Conservation (phyloP, 1,284 basidiomycete species). For the Mycena sp. region DNA sequence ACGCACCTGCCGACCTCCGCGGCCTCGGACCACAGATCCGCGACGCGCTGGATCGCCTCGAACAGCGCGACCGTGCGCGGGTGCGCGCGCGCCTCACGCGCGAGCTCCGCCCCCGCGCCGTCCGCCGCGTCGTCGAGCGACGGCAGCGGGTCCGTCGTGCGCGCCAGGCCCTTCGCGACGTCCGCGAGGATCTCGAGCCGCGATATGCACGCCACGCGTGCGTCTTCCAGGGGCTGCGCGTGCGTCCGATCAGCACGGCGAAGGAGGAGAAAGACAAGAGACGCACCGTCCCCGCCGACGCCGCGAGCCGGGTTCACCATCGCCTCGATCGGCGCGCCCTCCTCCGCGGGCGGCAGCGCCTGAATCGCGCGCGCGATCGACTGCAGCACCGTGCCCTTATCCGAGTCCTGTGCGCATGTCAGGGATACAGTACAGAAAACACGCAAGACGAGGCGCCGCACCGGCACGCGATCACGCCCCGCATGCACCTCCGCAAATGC, state of each 20-base stretch:
- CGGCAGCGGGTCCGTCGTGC: slow-evolving; percentile 66
- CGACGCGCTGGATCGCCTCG: slow-evolving; percentile 65
- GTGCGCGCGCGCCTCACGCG: slow-evolving; percentile 72
- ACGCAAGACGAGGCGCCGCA: too few relatives aligned
- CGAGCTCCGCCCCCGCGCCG: slow-evolving; percentile 59
- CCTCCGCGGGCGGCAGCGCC: too few relatives aligned
- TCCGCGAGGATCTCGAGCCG: slow-evolving; percentile 86
- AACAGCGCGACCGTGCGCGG: slow-evolving; percentile 70
- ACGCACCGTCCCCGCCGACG: slow-evolving; percentile 64
- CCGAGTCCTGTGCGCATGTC: too few relatives aligned
- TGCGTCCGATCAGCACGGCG: not conserved
- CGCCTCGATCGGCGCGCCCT: too few relatives aligned
- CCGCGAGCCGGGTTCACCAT: slow-evolving; percentile 82
- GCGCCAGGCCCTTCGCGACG: slow-evolving; percentile 85
- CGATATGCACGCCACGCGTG: slow-evolving; percentile 64
- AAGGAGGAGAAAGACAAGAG: slow-evolving; percentile 20
- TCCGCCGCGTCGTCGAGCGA: slow-evolving; percentile 70
- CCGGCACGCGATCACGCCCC: too few relatives aligned
- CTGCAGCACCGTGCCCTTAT: too few relatives aligned
- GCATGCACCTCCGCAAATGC: too few relatives aligned
- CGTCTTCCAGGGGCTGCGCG: slow-evolving; percentile 74
- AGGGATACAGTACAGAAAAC: too few relatives aligned
- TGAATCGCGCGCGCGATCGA: too few relatives aligned
- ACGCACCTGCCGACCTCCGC: slow-evolving; percentile 80
- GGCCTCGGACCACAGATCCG: slow-evolving; percentile 79